Percentiles rank a stretch among this genome's conserved stretches.
Conservation (phyloP, 2,329 filamentous ascomycete species). For the Xylogone sp. region DNA sequence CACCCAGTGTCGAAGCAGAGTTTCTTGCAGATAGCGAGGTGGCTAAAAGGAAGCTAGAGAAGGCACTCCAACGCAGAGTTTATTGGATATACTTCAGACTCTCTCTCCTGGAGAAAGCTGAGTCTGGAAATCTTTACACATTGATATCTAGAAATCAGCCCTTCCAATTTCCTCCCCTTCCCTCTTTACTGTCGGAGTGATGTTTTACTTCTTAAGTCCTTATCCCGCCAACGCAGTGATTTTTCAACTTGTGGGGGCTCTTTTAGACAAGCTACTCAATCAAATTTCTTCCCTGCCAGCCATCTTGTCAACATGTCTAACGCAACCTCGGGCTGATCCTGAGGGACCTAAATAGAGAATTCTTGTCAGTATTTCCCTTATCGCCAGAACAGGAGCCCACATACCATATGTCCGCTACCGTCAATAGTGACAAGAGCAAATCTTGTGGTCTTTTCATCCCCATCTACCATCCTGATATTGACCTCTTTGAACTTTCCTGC, state of each 20-base stretch:
- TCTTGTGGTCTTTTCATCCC: constrained; percentile 16
- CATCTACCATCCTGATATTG: constrained; percentile 15
- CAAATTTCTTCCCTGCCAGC: constrained; percentile 9
- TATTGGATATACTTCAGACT: background rate
- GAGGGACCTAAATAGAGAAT: constrained; percentile 9
- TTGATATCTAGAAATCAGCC: too few relatives aligned
- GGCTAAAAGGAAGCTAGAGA: background rate
- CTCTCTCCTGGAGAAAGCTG: background rate
- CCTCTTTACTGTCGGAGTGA: too few relatives aligned
- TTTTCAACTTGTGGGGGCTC: too few relatives aligned
- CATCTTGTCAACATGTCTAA: constrained; percentile 18
- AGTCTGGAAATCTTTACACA: too few relatives aligned
- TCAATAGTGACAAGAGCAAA: constrained; percentile 29
- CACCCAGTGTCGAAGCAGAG: background rate
- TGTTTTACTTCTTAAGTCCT: too few relatives aligned
- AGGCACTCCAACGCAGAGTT: background rate
- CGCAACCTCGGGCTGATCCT: constrained; percentile 18
- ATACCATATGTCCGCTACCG: constrained; percentile 38
- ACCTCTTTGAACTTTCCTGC: constrained; percentile 16
- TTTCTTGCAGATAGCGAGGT: background rate
- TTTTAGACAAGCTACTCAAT: background rate
- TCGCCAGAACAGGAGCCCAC: background rate
- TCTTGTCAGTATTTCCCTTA: background rate
- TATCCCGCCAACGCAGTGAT: too few relatives aligned
- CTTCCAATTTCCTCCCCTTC: too few relatives aligned